Percentiles rank a stretch among this genome's conserved stretches.
Conservation (phyloP, 345 rosid genomes). For the Pugionium cornutum region DNA sequence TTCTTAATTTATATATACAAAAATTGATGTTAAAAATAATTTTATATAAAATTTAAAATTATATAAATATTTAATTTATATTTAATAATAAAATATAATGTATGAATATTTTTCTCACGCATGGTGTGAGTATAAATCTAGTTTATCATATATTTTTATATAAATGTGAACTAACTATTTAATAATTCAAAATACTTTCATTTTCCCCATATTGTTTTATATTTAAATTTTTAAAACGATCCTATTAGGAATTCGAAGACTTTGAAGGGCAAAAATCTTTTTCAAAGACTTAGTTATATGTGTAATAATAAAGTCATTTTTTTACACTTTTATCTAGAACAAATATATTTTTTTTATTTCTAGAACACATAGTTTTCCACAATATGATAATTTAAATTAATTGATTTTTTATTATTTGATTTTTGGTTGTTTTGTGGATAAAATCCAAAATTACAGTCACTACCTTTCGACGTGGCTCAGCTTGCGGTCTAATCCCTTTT, state of each 20-base stretch:
- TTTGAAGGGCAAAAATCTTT: slow-evolving; percentile 32
- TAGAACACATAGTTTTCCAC: slow-evolving; percentile 34
- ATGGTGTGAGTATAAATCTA: too few species aligned
- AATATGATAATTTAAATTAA: slow-evolving; percentile 27
- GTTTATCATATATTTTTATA: too few species aligned
- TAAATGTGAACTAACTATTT: too few species aligned
- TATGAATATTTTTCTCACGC: too few species aligned
- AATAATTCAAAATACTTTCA: too few species aligned
- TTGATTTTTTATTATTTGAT: not conserved
- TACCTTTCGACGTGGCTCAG: slow-evolving; percentile 35
- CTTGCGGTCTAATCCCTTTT: slow-evolving; percentile 23
- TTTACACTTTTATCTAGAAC: slow-evolving; percentile 19
- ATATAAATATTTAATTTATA: too few species aligned
- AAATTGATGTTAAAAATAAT: too few species aligned
- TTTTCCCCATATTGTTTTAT: too few species aligned
- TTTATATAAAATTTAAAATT: too few species aligned
- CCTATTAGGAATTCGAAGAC: slow-evolving; percentile 39
- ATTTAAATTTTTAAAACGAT: not conserved
- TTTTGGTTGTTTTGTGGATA: slow-evolving; percentile 23
- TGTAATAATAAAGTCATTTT: slow-evolving; percentile 17
- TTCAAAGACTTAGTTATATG: slow-evolving; percentile 9
- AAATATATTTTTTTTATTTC: not conserved
- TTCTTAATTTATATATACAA: too few species aligned
- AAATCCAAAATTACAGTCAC: slow-evolving; percentile 32
- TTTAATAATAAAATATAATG: too few species aligned